These are phyloP conservation scores for Crithidia acanthocephali DNA, from an alignment of 208 protist genomes.

Conservation along the genomic window DNA sequence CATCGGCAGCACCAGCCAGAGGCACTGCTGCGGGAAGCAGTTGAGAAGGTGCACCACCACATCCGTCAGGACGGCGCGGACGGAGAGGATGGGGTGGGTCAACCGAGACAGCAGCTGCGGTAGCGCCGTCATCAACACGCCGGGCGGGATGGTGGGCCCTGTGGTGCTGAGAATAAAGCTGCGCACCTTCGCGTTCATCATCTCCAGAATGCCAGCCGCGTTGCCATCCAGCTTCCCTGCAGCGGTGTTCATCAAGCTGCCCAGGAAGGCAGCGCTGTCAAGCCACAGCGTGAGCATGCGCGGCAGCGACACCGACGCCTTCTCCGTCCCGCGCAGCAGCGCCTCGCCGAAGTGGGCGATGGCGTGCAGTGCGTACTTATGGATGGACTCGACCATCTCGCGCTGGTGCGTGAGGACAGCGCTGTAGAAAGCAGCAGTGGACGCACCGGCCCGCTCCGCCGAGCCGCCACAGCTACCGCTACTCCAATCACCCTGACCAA, in stretches of 20 bases:
- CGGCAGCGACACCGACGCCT: constrained; percentile 93
- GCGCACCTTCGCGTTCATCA: constrained; percentile 43
- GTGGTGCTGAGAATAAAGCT: constrained; percentile 28
- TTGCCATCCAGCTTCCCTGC: constrained; percentile 21
- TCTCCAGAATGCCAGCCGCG: constrained; percentile 8
- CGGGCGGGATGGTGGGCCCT: constrained; percentile 40
- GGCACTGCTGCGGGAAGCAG: constrained; percentile 83
- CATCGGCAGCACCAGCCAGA: constrained; percentile 90
- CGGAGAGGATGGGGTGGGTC: constrained; percentile 54
- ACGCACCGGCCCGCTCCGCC: neutral
- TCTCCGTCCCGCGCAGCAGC: constrained; percentile 79
- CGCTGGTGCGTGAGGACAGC: constrained; percentile 30
- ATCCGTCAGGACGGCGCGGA: constrained; percentile 64
- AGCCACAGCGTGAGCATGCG: constrained; percentile 97
- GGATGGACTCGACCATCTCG: constrained; percentile 38
- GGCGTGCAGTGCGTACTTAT: constrained; percentile 26
- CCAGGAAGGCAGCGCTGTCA: constrained; percentile 62
- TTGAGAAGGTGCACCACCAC: constrained; percentile 68
- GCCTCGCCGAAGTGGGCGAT: constrained; percentile 88
- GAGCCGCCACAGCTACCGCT: neutral
- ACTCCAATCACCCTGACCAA: neutral
- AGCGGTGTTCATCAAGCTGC: constrained; percentile 24
- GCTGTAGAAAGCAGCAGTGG: constrained; percentile 23
- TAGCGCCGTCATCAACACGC: constrained; percentile 75
- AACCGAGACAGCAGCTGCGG: constrained; percentile 94